A percentile compares a stretch with the other conserved stretches of the same genome.
phyloP scores from a whole-genome alignment of 164 flowering plant genomes.

The Houttuynia cordata region DNA sequence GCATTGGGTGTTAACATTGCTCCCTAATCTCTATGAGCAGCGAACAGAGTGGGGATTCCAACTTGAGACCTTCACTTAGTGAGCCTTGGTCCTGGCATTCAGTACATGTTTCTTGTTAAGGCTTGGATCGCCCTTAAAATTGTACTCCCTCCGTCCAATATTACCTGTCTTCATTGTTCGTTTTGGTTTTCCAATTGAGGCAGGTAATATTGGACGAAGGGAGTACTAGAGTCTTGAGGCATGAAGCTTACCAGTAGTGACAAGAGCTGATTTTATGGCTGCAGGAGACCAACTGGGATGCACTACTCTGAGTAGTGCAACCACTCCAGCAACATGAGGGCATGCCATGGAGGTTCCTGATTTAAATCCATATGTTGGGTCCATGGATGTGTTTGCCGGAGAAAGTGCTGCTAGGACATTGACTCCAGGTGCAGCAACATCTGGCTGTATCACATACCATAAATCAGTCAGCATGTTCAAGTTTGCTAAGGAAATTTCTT shows the following conservation, averaged over 20 bases:
- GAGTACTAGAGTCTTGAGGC: too few species aligned
- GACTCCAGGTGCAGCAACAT: constrained; percentile 24
- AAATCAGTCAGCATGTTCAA: constrained; percentile 15
- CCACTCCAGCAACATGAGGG: constrained; percentile 45
- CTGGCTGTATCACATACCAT: constrained; percentile 11
- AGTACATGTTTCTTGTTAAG: too few species aligned
- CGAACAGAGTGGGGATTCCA: too few species aligned
- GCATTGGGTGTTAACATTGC: too few species aligned
- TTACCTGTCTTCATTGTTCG: too few species aligned
- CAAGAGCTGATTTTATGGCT: constrained; percentile 42
- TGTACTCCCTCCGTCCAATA: too few species aligned
- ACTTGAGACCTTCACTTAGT: too few species aligned
- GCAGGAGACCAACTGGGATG: constrained; percentile 55
- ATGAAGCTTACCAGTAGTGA: constrained; percentile 37
- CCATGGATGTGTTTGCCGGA: not conserved
- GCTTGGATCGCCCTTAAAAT: too few species aligned
- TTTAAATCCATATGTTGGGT: constrained; percentile 8
- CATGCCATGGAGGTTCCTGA: constrained; percentile 58
- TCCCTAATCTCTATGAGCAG: too few species aligned
- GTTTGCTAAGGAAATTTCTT: too few species aligned
- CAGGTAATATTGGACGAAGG: too few species aligned
- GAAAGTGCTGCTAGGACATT: constrained; percentile 9
- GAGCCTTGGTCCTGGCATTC: not conserved
- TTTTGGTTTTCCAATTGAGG: too few species aligned
- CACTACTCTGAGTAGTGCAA: constrained; percentile 36